A percentile compares a stretch with the other conserved stretches of the same genome.
Evolutionary conservation across 441 rosid species (phyloP).

Genomic region (Adansonia madagascariensis): DNA sequence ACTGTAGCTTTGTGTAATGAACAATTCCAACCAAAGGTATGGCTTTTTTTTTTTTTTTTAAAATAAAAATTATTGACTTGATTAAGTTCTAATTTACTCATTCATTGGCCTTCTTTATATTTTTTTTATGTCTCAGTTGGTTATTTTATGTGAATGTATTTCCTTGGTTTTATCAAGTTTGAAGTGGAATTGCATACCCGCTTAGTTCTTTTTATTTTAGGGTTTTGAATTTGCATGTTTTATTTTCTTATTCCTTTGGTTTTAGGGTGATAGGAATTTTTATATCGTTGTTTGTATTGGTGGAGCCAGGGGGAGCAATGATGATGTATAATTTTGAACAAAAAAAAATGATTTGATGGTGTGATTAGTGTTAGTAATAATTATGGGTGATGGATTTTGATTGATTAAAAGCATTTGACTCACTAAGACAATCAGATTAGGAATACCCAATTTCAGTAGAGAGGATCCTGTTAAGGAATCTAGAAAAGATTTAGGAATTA

Average conservation of each 20-base stretch:
- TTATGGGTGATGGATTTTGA: conserved; percentile 8
- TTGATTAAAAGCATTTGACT: conserved; percentile 2
- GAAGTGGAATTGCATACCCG: neutral
- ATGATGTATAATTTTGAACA: conserved; percentile 2
- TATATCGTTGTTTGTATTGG: neutral
- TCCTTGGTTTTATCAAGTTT: conserved; percentile 4
- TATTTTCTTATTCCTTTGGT: neutral
- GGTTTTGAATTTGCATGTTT: neutral
- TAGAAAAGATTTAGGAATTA: conserved; percentile 6
- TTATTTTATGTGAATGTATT: conserved; percentile 6
- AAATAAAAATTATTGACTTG: neutral
- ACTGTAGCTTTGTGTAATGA: neutral
- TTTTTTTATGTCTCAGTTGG: neutral
- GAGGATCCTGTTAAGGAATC: neutral
- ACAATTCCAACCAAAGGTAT: conserved; percentile 5
- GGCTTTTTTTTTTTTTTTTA: neutral
- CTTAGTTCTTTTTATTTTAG: neutral
- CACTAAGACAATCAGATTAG: neutral
- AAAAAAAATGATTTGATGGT: neutral
- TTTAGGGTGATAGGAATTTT: neutral
- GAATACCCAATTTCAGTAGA: neutral
- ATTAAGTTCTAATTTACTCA: conserved; percentile 6
- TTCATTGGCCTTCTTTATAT: neutral
- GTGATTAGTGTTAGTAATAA: neutral
- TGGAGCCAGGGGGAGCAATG: neutral